These are phyloP conservation scores for Wickerhamiella vanderwaltii DNA, from an alignment of 805 yeast species.

Conservation along the genomic window DNA sequence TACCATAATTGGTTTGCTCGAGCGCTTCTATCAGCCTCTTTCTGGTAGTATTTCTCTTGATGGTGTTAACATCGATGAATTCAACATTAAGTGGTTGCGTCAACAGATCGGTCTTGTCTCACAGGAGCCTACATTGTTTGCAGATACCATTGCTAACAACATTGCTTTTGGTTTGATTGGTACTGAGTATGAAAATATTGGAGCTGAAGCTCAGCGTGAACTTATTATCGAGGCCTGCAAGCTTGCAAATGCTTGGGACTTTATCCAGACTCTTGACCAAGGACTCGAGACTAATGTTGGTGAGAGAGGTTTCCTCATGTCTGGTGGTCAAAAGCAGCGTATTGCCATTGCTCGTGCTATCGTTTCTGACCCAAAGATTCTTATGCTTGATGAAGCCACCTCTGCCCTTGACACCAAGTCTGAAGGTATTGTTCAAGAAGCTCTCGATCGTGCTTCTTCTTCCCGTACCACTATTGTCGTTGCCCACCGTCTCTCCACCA, in stretches of 20 bases:
- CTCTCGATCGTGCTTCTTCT: constrained; percentile 28
- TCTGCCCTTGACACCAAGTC: constrained; percentile 43
- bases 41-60: constrained; percentile 68
- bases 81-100: constrained; percentile 66
- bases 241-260: constrained; percentile 32
- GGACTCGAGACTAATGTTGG: constrained; percentile 65
- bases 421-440: constrained; percentile 33
- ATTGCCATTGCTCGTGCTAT: constrained; percentile 60
- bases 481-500: constrained; percentile 47
- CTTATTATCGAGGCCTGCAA: constrained; percentile 29
- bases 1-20: constrained; percentile 70
- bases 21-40: constrained; percentile 75
- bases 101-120: constrained; percentile 78
- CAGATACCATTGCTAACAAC: constrained; percentile 78
- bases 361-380: constrained; percentile 46
- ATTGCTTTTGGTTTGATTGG: constrained; percentile 76
- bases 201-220: constrained; percentile 29
- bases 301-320: constrained; percentile 43
- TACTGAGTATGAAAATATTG: constrained; percentile 45
- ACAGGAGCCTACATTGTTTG: constrained; percentile 89
- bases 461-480: constrained; percentile 41
- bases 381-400: constrained; percentile 53
- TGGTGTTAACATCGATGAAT: constrained; percentile 65
- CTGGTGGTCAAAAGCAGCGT: constrained; percentile 66
- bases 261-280: constrained; percentile 54